Base-by-base conservation (phyloP, 106 monocot genomes). In the Dioscorea alata region DNA sequence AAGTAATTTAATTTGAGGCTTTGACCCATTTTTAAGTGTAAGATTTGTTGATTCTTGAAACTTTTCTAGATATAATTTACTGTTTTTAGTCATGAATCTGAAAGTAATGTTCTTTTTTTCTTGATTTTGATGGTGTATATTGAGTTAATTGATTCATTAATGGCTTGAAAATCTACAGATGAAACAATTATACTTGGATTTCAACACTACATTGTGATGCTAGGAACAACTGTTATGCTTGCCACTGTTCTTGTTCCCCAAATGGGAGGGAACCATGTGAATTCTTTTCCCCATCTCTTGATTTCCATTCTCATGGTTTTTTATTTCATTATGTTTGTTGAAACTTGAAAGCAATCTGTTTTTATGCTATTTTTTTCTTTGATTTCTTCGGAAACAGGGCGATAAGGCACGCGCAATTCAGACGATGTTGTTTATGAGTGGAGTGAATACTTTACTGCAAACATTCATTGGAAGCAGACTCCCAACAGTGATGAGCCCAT, bases 321-420 rank as follows among this genome's bases (percentile, higher is more conserved):
- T 8, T 63, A 25, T 51, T 48, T 17, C 20, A 22, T 9, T 9
- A 31, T 68, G n/a, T 13, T 48, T 73, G 42, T 3, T 57, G 14
- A 16, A 25, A n/a, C 28, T 28, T 28, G 3, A 20, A 51, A 25
- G 15, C 14, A 4, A 4, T 69, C 7, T 23, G 31, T 69, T 48
- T 59, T 17, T 23, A 28, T 28, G 28, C 28, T 56, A 16, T 33
- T 1, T 21, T 63, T 71, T 57, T 22, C 28, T 28, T 28, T 28
- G 28, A 0, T 24, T 21, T 42, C 19, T 31, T 10, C 6, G 17
- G 4, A n/a, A 16, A 23, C 50, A 91, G 95, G 88, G 84, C 49
- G 95, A 94, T 68, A 96, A 89, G 62, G 95, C 88, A 33, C 79
- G 86, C 1, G 82, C 89, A 10, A 96, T 96, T 49, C 91, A 96